These are phyloP conservation scores for Pisolithus thermaeus DNA, from an alignment of 1,284 basidiomycete species.

Conservation along the genomic window DNA sequence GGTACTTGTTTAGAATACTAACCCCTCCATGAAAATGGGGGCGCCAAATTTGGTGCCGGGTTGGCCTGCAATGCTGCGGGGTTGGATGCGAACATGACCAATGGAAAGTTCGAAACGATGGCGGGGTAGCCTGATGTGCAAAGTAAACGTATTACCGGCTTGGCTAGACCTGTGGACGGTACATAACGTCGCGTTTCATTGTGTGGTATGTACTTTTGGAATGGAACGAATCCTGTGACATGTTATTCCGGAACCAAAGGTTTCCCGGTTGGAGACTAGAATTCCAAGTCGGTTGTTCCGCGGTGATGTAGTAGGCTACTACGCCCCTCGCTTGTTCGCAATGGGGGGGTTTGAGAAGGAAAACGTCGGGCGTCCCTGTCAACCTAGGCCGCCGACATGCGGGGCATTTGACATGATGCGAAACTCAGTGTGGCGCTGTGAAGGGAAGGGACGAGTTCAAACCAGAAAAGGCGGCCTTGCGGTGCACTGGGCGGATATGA, in stretches of 20 bases:
- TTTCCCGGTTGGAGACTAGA: background rate
- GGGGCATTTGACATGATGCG: no score
- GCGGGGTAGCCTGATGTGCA: background rate
- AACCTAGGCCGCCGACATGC: no score
- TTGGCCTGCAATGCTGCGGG: background rate
- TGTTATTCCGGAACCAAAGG: background rate
- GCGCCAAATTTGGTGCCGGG: background rate
- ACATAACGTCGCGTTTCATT: background rate
- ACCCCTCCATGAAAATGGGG: background rate
- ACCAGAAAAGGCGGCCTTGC: constrained; percentile 16
- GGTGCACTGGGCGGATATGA: constrained; percentile 26
- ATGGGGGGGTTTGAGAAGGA: no score
- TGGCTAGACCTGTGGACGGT: background rate
- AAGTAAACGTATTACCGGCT: background rate
- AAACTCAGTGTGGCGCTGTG: background rate
- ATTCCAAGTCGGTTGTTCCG: background rate
- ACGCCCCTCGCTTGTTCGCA: no score
- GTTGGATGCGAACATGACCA: background rate
- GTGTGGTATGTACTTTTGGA: background rate
- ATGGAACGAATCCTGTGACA: background rate
- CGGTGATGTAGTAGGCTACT: no score
- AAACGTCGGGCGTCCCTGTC: no score
- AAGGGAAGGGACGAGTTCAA: constrained; percentile 13
- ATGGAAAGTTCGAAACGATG: background rate
- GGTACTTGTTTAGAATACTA: background rate